phyloP scores from a whole-genome alignment of 495 filamentous ascomycete species.

The Aspergillus coremiiformis region DNA sequence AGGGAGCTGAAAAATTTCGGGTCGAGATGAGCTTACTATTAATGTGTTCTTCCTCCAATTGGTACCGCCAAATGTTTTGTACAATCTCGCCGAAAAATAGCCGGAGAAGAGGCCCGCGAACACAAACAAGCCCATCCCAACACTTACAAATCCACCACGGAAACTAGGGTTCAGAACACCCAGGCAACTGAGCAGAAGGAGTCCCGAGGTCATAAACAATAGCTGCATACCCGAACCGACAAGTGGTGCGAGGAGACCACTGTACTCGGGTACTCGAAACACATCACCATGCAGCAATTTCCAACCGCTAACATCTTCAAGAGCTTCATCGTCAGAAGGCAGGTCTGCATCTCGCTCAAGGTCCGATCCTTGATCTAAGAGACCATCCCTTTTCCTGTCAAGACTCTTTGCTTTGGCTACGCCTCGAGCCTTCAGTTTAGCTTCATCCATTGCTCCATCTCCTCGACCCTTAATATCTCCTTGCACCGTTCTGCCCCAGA shows the following conservation, averaged over 20 bases:
- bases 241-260: constrained; percentile 73
- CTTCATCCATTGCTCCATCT: constrained; percentile 59
- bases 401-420: constrained; percentile 41
- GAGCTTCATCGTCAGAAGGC: constrained; percentile 65
- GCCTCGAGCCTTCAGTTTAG: constrained; percentile 50
- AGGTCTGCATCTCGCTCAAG: constrained; percentile 54
- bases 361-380: constrained; percentile 59
- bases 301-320: constrained; percentile 88
- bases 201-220: constrained; percentile 73
- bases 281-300: constrained; percentile 92
- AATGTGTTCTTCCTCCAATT: constrained; percentile 76
- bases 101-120: constrained; percentile 86
- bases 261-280: constrained; percentile 72
- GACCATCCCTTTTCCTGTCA: constrained; percentile 49
- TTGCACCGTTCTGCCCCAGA: constrained; percentile 73
- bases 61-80: constrained; percentile 77
- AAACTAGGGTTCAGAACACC: constrained; percentile 87
- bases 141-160: constrained; percentile 84
- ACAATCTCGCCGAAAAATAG: constrained; percentile 83
- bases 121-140: constrained; percentile 79
- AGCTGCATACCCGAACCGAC: constrained; percentile 88
- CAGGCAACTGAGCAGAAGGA: constrained; percentile 72
- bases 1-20: background rate
- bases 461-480: constrained; percentile 70
- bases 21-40: constrained; percentile 39